A percentile compares a stretch with the other conserved stretches of the same genome.
Evolutionary conservation across 768 basidiomycete genomes (phyloP).

Genomic region (Tulasnella calospora): DNA sequence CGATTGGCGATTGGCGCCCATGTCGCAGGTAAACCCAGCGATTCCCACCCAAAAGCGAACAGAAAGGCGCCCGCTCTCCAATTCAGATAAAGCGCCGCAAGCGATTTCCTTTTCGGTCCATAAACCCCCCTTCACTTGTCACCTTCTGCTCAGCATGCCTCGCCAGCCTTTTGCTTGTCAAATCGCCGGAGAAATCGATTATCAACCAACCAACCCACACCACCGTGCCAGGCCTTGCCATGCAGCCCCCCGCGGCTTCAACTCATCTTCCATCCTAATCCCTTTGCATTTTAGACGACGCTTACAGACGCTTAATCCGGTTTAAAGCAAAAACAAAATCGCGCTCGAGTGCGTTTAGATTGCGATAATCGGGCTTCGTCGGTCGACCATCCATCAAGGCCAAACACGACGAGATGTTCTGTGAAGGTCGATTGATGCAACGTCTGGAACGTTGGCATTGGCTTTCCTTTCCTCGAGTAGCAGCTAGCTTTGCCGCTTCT

Average conservation of each 20-base stretch:
- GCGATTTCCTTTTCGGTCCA: neutral
- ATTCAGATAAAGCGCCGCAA: slow-evolving; percentile 8
- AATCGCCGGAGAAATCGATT: neutral
- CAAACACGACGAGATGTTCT: neutral
- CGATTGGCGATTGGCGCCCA: slow-evolving; percentile 5
- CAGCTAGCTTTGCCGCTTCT: neutral
- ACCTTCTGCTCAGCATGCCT: neutral
- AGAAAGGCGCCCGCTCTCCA: neutral
- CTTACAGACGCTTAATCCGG: neutral
- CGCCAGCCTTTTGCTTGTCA: neutral
- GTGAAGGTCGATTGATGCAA: slow-evolving; percentile 1
- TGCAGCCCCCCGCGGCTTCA: slow-evolving; percentile 1
- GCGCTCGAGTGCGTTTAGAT: neutral
- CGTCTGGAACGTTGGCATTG: neutral
- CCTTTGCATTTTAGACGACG: slow-evolving; percentile 8
- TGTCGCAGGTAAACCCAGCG: neutral
- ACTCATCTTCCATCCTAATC: slow-evolving; percentile 8
- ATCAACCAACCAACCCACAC: neutral
- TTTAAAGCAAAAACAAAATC: neutral
- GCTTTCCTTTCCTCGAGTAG: neutral
- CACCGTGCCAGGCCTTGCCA: neutral
- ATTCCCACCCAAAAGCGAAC: slow-evolving; percentile 1
- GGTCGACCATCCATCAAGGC: neutral
- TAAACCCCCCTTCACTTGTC: neutral
- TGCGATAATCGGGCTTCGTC: slow-evolving; percentile 4